Conservation (phyloP, 352 stramenopile genomes). For the Pythium rhizo-oryzae region DNA sequence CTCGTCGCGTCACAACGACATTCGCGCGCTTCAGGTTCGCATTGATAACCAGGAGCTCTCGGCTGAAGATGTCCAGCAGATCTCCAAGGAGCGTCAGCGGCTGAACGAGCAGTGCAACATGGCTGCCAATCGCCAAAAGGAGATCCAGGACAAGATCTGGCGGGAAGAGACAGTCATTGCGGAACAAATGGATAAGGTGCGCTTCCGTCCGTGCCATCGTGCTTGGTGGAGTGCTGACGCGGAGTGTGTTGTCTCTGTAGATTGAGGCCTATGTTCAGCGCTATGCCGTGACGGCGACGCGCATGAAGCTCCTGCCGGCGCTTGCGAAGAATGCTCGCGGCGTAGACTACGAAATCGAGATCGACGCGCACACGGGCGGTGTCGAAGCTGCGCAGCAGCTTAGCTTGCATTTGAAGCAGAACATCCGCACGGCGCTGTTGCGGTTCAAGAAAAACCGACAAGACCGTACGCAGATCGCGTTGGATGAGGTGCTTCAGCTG, state of each 20-base stretch:
- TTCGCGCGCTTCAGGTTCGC: slow-evolving; percentile 58
- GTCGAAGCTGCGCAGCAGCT: slow-evolving; percentile 56
- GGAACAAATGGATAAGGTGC: slow-evolving; percentile 64
- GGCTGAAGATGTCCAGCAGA: slow-evolving; percentile 75
- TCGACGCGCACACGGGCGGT: slow-evolving; percentile 66
- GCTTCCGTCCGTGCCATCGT: slow-evolving; percentile 2
- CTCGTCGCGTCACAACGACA: slow-evolving; percentile 51
- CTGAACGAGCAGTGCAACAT: slow-evolving; percentile 79
- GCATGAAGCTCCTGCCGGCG: slow-evolving; percentile 87
- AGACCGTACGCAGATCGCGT: slow-evolving; percentile 50
- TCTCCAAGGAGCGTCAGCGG: slow-evolving; percentile 62
- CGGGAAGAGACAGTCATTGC: slow-evolving; percentile 69
- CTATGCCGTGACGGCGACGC: slow-evolving; percentile 80
- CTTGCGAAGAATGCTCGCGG: slow-evolving; percentile 82
- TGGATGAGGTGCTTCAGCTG: slow-evolving; percentile 62
- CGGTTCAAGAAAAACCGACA: slow-evolving; percentile 70
- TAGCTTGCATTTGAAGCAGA: slow-evolving; percentile 64
- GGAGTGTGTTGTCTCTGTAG: slow-evolving; percentile 25
- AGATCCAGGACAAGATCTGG: slow-evolving; percentile 61
- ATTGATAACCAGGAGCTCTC: slow-evolving; percentile 84
- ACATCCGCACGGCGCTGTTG: slow-evolving; percentile 53
- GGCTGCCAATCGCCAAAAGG: slow-evolving; percentile 61
- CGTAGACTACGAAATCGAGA: slow-evolving; percentile 73
- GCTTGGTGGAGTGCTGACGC: neutral
- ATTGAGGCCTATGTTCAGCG: slow-evolving; percentile 65